Base-by-base conservation (phyloP, 163 green algal species). In the Chlamydomonas reinhardtii region DNA sequence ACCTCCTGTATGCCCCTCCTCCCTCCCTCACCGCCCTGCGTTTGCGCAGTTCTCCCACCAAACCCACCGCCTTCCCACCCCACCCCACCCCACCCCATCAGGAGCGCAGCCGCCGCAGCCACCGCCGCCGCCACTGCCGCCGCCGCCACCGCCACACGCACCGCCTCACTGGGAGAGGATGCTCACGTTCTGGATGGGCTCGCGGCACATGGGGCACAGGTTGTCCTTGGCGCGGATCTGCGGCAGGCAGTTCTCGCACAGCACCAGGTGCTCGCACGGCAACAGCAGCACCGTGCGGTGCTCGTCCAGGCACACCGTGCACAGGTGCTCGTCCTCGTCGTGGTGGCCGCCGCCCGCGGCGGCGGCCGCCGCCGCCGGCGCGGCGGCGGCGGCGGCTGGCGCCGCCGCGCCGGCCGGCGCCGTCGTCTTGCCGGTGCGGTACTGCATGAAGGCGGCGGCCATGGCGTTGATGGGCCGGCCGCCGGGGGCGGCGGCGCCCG, bases 221-320 rank as follows among this genome's bases (percentile, higher is more conserved):
- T 85, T 85, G 66, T 71, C 52, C 32, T 76, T 70, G 22, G 5
- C 68, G 29, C 39, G n/a, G 24, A 85, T 71, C 2, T 17, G 0
- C 12, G 48, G 48, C 48, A 76, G 32, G 82, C 90, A 93, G 25
- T 34, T 34, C 27, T 48, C 74, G 65, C 90, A 93, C 73, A 93
- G 69, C 68, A 92, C 90, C 69, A 91, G 65, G 85, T 93, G 90
- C 2, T 82, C 83, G 65, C 90, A 93, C 0, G 90, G 90, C 52
- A 90, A 73, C 39, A 93, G 89, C 32, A 92, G 79, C 31, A 76
- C 74, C 27, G 89, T 73, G 0, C 83, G 62, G 5, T 32, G 32
- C 6, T 56, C 31, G 29, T 87, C 82, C 78, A 92, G 72, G 85
- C 90, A 93, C 35, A 90, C 86, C 29, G 91, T 77, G 62, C 90